These are phyloP conservation scores for Talaromyces proteolyticus DNA, from an alignment of 495 filamentous ascomycete species.

Conservation along the genomic window DNA sequence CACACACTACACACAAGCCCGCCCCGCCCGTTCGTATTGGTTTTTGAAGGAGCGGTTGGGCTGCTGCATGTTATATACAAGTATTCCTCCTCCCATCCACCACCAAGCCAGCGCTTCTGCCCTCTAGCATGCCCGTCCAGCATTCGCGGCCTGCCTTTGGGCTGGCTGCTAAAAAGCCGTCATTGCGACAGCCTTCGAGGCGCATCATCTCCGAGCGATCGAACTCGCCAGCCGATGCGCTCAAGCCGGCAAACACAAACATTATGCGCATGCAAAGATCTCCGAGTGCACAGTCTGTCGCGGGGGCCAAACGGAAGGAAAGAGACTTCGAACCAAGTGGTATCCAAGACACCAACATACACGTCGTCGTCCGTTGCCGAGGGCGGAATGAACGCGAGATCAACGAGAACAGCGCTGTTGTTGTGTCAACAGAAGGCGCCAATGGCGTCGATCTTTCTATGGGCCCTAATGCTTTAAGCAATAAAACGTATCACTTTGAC, in stretches of 20 bases:
- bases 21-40: neutral
- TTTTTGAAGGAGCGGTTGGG: too few species aligned
- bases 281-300: constrained; percentile 32
- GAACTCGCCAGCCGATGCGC: constrained; percentile 58
- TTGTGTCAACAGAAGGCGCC: constrained; percentile 78
- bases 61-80: too few species aligned
- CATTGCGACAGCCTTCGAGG: constrained; percentile 49
- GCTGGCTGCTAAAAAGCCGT: constrained; percentile 45
- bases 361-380: constrained; percentile 91
- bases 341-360: constrained; percentile 87
- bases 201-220: constrained; percentile 36
- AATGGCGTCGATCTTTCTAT: constrained; percentile 87
- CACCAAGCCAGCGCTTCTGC: neutral
- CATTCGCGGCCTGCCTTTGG: constrained; percentile 42
- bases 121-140: constrained; percentile 1
- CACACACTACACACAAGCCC: neutral
- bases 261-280: constrained; percentile 29
- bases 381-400: constrained; percentile 91
- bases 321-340: constrained; percentile 71
- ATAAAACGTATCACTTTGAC: constrained; percentile 96
- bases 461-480: constrained; percentile 85
- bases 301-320: constrained; percentile 69
- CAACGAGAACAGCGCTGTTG: constrained; percentile 86
- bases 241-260: constrained; percentile 44
- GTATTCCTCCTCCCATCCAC: too few species aligned